Evolutionary conservation across 2,329 filamentous ascomycete genomes (phyloP).

Genomic region (Amylocarpus encephaloides): DNA sequence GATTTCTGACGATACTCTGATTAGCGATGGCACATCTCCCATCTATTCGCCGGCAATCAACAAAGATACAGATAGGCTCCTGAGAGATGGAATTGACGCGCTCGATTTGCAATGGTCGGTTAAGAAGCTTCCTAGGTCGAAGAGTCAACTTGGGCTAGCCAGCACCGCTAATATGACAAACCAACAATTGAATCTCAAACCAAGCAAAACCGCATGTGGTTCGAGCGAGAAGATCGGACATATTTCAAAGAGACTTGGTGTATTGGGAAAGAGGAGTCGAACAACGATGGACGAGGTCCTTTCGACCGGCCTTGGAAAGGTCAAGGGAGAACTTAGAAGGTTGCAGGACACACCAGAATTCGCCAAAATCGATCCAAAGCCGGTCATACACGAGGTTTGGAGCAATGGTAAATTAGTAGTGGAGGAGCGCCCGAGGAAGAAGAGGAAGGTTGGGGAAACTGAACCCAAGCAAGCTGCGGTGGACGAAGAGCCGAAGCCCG

Average conservation of each 20-base stretch:
- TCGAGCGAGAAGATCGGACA: constrained; percentile 33
- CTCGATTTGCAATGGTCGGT: constrained; percentile 40
- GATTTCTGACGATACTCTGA: constrained; percentile 36
- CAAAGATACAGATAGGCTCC: constrained; percentile 26
- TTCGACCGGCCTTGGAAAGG: constrained; percentile 37
- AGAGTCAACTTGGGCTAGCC: constrained; percentile 22
- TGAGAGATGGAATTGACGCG: constrained; percentile 41
- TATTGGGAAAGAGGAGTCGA: constrained; percentile 55
- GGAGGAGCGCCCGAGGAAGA: constrained; percentile 31
- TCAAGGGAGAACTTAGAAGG: constrained; percentile 52
- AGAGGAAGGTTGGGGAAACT: constrained; percentile 32
- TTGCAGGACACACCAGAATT: constrained; percentile 60
- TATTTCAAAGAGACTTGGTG: constrained; percentile 43
- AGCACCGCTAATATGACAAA: constrained; percentile 28
- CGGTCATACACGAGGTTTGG: constrained; percentile 55
- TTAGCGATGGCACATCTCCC: constrained; percentile 27
- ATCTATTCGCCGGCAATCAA: constrained; percentile 23
- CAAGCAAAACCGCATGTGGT: constrained; percentile 38
- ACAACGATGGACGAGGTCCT: constrained; percentile 40
- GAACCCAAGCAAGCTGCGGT: constrained; percentile 8
- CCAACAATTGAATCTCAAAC: constrained; percentile 27
- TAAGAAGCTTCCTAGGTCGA: constrained; percentile 34
- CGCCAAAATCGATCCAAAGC: constrained; percentile 50
- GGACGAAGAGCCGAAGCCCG: constrained; percentile 10
- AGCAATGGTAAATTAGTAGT: constrained; percentile 57